These are phyloP conservation scores for Yamadazyma sp. DNA, from an alignment of 805 yeast genomes.

Conservation along the genomic window DNA sequence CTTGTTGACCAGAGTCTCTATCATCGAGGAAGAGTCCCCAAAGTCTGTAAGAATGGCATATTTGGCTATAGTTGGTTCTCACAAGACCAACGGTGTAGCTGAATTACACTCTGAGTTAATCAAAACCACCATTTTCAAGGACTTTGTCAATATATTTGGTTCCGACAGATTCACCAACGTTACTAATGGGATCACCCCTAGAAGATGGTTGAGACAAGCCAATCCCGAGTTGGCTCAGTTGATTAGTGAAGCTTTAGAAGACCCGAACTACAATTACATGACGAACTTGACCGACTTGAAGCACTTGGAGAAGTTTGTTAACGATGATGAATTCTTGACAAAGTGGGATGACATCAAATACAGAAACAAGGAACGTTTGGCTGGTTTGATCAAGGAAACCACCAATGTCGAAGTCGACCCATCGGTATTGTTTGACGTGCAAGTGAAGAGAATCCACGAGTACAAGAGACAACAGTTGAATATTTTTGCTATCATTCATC, in stretches of 20 bases:
- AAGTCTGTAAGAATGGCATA: constrained; percentile 91
- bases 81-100: constrained; percentile 93
- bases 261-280: constrained; percentile 62
- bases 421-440: constrained; percentile 80
- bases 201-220: constrained; percentile 95
- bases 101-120: constrained; percentile 91
- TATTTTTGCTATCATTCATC: constrained; percentile 82
- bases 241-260: constrained; percentile 69
- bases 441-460: constrained; percentile 93
- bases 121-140: constrained; percentile 84
- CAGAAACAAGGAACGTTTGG: constrained; percentile 66
- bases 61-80: constrained; percentile 89
- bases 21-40: constrained; percentile 78
- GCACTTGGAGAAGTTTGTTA: constrained; percentile 60
- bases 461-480: constrained; percentile 94
- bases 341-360: constrained; percentile 73
- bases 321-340: constrained; percentile 65
- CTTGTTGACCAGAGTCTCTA: constrained; percentile 67
- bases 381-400: constrained; percentile 61
- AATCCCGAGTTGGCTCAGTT: constrained; percentile 78
- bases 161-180: constrained; percentile 83
- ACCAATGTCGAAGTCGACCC: constrained; percentile 70
- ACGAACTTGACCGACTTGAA: constrained; percentile 68
- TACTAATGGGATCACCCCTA: constrained; percentile 93
- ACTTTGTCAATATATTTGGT: constrained; percentile 83